phyloP scores from a whole-genome alignment of 768 basidiomycete species.

The Tulasnella sp. region DNA sequence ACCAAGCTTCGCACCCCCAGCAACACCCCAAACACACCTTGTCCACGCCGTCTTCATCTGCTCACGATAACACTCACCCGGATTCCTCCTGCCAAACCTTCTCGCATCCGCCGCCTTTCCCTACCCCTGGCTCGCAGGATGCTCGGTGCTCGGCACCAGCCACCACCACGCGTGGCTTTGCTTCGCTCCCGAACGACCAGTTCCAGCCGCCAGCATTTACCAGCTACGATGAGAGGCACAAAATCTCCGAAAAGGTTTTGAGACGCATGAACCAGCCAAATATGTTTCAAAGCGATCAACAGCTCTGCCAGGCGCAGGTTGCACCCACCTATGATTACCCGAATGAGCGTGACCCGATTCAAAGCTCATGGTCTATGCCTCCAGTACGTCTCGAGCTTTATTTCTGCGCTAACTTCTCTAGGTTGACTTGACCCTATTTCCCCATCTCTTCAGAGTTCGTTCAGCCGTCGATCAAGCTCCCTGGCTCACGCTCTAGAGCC shows the following conservation, averaged over 20 bases:
- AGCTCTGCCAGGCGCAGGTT: neutral
- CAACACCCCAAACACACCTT: slow-evolving; percentile 4
- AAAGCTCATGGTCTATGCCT: neutral
- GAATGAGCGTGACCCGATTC: neutral
- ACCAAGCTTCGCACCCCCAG: neutral
- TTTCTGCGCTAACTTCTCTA: neutral
- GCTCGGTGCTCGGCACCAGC: neutral
- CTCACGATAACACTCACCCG: neutral
- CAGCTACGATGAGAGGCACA: slow-evolving; percentile 9
- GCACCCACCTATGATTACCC: neutral
- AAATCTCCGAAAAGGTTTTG: neutral
- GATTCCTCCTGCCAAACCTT: slow-evolving; percentile 13
- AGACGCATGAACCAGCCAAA: neutral
- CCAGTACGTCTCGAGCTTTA: neutral
- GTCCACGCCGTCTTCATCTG: slow-evolving; percentile 4
- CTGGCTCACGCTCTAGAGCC: neutral
- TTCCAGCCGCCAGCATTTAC: neutral
- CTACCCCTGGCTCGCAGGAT: neutral
- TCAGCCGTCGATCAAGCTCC: neutral
- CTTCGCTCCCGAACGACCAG: neutral
- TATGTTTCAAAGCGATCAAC: neutral
- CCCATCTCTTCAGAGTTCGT: neutral
- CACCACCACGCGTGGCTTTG: neutral
- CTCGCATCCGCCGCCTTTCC: neutral
- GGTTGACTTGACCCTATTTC: neutral